Evolutionary conservation across 352 stramenopile species (phyloP).

Genomic region (Globisporangium solare): DNA sequence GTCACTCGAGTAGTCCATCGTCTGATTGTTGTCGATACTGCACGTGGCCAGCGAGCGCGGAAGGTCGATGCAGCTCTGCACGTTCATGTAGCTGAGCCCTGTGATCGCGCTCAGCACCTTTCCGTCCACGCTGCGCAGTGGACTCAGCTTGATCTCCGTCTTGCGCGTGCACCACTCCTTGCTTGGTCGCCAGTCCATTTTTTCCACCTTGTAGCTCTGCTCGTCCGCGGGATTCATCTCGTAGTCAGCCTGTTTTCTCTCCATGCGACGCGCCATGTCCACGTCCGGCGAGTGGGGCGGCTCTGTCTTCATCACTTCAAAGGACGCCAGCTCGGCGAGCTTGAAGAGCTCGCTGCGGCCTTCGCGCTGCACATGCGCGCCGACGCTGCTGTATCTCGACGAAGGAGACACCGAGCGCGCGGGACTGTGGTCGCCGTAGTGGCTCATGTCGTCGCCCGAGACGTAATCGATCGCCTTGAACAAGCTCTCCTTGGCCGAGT

Average conservation of each 20-base stretch:
- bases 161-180: conserved; percentile 57
- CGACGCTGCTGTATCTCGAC: conserved; percentile 15
- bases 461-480: conserved; percentile 67
- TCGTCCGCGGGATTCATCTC: conserved; percentile 14
- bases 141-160: conserved; percentile 59
- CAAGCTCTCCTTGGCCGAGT: conserved; percentile 49
- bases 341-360: conserved; percentile 63
- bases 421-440: conserved; percentile 25
- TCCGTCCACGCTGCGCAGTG: conserved; percentile 37
- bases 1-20: conserved; percentile 19
- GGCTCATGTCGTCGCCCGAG: conserved; percentile 42
- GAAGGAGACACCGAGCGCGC: conserved; percentile 28
- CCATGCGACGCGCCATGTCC: conserved; percentile 2
- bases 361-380: conserved; percentile 13
- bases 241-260: conserved; percentile 9
- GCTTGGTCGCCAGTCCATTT: conserved; percentile 25
- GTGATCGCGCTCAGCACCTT: conserved; percentile 45
- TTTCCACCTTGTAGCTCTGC: conserved; percentile 17
- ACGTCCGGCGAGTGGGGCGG: conserved; percentile 19
- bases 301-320: conserved; percentile 73
- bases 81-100: conserved; percentile 47
- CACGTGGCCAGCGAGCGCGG: conserved; percentile 10
- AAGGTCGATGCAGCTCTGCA: conserved; percentile 30
- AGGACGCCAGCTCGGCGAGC: conserved; percentile 66
- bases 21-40: conserved; percentile 3